These are phyloP conservation scores for Cryptosporidium parvum DNA, from an alignment of 169 alveolate genomes.

Conservation along the genomic window DNA sequence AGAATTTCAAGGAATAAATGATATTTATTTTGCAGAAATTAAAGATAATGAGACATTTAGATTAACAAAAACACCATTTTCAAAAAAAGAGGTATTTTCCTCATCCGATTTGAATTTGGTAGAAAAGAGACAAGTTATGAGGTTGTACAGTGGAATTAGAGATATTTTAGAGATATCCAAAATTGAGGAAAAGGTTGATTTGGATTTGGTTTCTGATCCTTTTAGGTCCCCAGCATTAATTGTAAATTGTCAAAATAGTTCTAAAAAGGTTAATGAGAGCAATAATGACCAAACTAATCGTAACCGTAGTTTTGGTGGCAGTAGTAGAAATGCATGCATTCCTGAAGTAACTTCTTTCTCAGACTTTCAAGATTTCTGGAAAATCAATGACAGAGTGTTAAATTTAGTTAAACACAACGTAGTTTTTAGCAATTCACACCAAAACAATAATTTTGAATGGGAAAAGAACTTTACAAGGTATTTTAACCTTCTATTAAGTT, in stretches of 20 bases:
- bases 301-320: too few relatives aligned
- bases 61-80: slow-evolving; percentile 37
- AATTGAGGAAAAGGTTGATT: slow-evolving; percentile 27
- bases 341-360: slow-evolving; percentile 11
- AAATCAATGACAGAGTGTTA: slow-evolving; percentile 13
- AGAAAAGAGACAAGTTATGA: slow-evolving; percentile 53
- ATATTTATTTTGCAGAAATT: slow-evolving; percentile 13
- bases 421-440: neutral
- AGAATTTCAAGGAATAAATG: slow-evolving; percentile 61
- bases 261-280: neutral
- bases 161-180: slow-evolving; percentile 36
- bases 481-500: slow-evolving; percentile 21
- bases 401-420: slow-evolving; percentile 6
- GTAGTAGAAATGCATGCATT: neutral
- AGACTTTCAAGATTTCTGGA: slow-evolving; percentile 60
- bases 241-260: neutral
- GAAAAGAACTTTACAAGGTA: slow-evolving; percentile 29
- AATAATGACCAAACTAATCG: neutral
- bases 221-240: slow-evolving; percentile 68
- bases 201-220: slow-evolving; percentile 53
- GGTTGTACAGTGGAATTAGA: slow-evolving; percentile 29
- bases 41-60: neutral
- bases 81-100: slow-evolving; percentile 46
- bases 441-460: slow-evolving; percentile 14
- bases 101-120: slow-evolving; percentile 41